Conservation (phyloP, 108 stramenopile species). For the Hondaea fermentalgiana region DNA sequence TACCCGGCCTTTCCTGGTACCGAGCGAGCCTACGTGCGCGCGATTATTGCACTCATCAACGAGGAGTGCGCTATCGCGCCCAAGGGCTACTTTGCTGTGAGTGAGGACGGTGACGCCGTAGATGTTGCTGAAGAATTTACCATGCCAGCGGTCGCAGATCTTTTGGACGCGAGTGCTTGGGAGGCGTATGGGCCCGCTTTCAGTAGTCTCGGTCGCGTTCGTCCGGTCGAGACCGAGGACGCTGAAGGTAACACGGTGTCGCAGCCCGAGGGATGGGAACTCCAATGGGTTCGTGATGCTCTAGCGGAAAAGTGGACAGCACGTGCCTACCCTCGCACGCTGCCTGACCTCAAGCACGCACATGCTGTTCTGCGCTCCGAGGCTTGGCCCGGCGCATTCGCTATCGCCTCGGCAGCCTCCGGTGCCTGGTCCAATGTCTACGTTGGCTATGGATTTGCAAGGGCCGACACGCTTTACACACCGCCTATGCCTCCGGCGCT, state of each 20-base stretch:
- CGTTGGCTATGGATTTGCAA: conserved; percentile 37
- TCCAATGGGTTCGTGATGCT: conserved; percentile 29
- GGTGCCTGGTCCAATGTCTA: conserved; percentile 42
- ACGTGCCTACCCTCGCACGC: conserved; percentile 28
- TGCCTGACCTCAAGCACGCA: conserved; percentile 28
- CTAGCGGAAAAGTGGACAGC: conserved; percentile 45
- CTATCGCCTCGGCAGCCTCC: conserved; percentile 35
- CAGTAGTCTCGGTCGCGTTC: conserved; percentile 38
- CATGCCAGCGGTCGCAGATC: conserved; percentile 38
- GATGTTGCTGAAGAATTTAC: conserved; percentile 45
- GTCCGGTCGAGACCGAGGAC: conserved; percentile 40
- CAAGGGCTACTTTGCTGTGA: conserved; percentile 32
- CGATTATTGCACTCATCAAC: conserved; percentile 49
- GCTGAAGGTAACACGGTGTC: conserved; percentile 4
- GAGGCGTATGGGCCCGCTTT: conserved; percentile 46
- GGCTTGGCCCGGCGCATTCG: conserved; percentile 50
- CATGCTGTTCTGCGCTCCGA: conserved; percentile 7
- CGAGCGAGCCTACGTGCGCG: conserved; percentile 41
- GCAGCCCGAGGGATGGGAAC: conserved; percentile 41
- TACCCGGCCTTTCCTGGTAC: conserved; percentile 55
- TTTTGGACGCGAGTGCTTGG: conserved; percentile 29
- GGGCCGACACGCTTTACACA: background rate
- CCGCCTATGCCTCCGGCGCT: conserved; percentile 10
- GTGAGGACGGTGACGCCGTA: conserved; percentile 37
- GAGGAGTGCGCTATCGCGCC: conserved; percentile 43